Evolutionary conservation across 352 stramenopile species (phyloP), one percentile per base, ranked within the genome.

Genomic region (Elongisporangium anandrum): DNA sequence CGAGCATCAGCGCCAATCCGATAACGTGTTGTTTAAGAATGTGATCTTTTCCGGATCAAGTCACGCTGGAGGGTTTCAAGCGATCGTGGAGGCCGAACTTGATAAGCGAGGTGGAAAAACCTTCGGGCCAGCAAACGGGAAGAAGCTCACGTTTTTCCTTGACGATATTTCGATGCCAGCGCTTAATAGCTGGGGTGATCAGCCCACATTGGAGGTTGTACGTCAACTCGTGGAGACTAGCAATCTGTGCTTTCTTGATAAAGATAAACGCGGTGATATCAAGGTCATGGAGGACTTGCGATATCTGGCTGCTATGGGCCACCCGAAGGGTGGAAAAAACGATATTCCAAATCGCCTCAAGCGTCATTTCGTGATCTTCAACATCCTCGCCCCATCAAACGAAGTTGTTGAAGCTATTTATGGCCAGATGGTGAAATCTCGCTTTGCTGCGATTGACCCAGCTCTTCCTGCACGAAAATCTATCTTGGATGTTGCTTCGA

Each of bases 341-440:
- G 88, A 97, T 59, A 87, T 96, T 21, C 89, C 91, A 23, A 94
- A 92, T 64, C 75, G 91, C 1, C 73, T 97, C 19, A 97, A 97
- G 60, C 74, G 89, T 1, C 89, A 96, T 57, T 97, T 97, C 68
- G 87, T 97, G 56, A 71, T 92, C 13, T 72, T 96, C 17, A 95
- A 96, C 58, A 59, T 97, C 17, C 63, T 93, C 20, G 66, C 88
- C 22, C 87, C 89, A 0, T 79, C 81, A 1, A 61, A 68, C 1
- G 76, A 92, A n/a, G 78, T 90, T 10, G 89, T 96, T 1, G 80
- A 96, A 48, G 67, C 82, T 13, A 97, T 97, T 55, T 97, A 91
- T 55, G 87, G 87, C 0, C 80, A 92, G 59, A 87, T 97, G 54
- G 71, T 88, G 6, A 69, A 67, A 8, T 87, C 78, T 63, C 70